Base-by-base conservation (phyloP, 2,329 filamentous ascomycete species). In the Coniella lustricola region DNA sequence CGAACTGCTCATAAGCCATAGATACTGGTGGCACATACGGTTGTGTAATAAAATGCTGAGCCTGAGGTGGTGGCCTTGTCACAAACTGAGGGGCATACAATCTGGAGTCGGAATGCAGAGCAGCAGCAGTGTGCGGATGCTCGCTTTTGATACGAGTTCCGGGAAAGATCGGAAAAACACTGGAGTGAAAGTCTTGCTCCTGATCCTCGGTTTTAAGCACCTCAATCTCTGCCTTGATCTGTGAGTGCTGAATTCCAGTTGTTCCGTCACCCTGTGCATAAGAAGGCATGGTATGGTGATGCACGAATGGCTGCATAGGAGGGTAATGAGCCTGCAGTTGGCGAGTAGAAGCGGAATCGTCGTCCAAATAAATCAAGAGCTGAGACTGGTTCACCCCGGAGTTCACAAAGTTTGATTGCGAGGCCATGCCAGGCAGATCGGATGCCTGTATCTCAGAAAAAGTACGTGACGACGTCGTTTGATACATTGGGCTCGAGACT, bases 181-280 rank as follows among this genome's bases (percentile, higher is more conserved):
- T 7, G 3, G 18, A n/a, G 10, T 37, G 43, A 18, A 48, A 47
- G 17, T 55, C 51, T 22, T 57, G 50, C 22, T 52, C 54, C 20
- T 55, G 32, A 5, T 42, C 50, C 21, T 59, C 57, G 21, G 57
- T 52, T 14, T 56, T 57, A 39, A 57, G 59, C 17, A 44, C 44
- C 33, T 36, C 45, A 7, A 43, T 46, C 20, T 59, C 58, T 25
- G 57, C 52, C 7, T 56, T 55, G 20, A 55, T 51, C 13, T 58
- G 54, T 16, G 62, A 16, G 59, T 47, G 35, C 52, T 47, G 4
- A 51, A 54, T 8, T 65, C n/a, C 64, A 51, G 72, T 73, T n/a
- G 36, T 57, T 60, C 47, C 73, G n/a, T 16, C n/a, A 41, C 5
- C 20, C 68, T 41, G 60, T 17, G 63, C 63, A 42, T 56, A 44